Evolutionary conservation across 805 yeast genomes (phyloP), one percentile per base, ranked within the genome.

Genomic region (Kodamaea restingae): DNA sequence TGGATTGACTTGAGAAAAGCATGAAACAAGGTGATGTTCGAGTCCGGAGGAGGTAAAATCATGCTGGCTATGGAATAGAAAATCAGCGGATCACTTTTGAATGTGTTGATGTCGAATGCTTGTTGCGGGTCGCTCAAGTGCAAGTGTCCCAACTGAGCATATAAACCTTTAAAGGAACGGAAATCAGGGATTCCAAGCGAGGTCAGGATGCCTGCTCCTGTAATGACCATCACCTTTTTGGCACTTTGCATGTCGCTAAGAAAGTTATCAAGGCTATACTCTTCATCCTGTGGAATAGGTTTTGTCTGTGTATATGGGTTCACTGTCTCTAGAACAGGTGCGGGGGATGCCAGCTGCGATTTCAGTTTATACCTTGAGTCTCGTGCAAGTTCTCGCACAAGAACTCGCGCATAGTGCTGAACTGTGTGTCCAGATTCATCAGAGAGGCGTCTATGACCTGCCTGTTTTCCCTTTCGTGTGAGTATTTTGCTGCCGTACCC

Each of bases 131-230:
- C 96, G 36, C 73, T 76, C 24, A 88, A 62, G 0, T 93, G 90
- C 40, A 86, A 60, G 50, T 75, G 73, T 38, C 73, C 71, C 49
- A 90, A 72, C 51, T 75, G 76, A 1, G 86, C 71, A 60, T 88
- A 88, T 39, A 88, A 75, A 35, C 97, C 97, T 47, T 81, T 72
- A n/a, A 86, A 79, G 0, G 96, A 87, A 55, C 97, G 73, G 63
- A 88, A 88, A 62, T 88, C 96, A 0, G 96, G 96, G 39, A 88
- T 88, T 6, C 96, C 96, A 39, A 88, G 63, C 1, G 88, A 78
- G 2, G 96, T 88, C 25, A 95, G 84, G 39, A 88, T 87, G 17
- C 97, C 97, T 0, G 97, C 97, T 11, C 97, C 97, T 0, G 96
- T 86, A 15, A 88, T 58, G 0, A 88, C 88, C 42, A 90, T 52